Base-by-base conservation (phyloP, 1,284 basidiomycete genomes). In the Amylostereum chailletii region DNA sequence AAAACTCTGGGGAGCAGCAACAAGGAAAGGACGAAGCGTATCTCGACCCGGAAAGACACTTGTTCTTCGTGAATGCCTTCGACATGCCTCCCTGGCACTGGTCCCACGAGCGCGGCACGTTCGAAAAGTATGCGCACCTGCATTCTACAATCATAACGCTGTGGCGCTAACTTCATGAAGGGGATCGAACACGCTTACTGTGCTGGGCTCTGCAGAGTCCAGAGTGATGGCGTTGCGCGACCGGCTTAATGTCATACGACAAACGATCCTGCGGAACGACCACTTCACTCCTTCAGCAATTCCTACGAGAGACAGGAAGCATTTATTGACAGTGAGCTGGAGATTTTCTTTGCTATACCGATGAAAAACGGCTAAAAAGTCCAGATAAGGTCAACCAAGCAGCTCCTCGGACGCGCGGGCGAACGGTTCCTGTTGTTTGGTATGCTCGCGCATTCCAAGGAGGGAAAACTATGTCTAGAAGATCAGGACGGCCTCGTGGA, bases 231-330 rank as follows among this genome's bases (percentile, higher is more conserved):
- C 89, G 34, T 72, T 89, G 33, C 77, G 93, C 27, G 89, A 96
- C 62, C 74, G 93, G 48, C 76, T 94, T 58, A 82, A 90, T 58
- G 81, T 95, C 47, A 91, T 95, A 57, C 86, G 84, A 58, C 93
- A 95, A 68, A 88, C 90, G 56, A 81, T 97, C 29, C 69, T 95
- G 36, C 76, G 94, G 26, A 96, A 96, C 60, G 94, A 98, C 63
- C 93, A 96, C 65, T 98, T 98, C 65, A 92, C 91, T 2, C 94
- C 94, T 4, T 94, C 94, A 3, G 92, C 91, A 0, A 66, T 96
- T 27, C 90, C 90, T 34, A 93, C 91, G 29, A 78, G 83, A 51
- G 89, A 95, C 66, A 73, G 91, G 45, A 82, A 86, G 51, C 82
- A 82, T 52, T 83, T 95, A 49, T 80, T 96, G 45, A 95, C 93